phyloP scores from a whole-genome alignment of 2,329 filamentous ascomycete species.

The Dactylellina drechsleri region DNA sequence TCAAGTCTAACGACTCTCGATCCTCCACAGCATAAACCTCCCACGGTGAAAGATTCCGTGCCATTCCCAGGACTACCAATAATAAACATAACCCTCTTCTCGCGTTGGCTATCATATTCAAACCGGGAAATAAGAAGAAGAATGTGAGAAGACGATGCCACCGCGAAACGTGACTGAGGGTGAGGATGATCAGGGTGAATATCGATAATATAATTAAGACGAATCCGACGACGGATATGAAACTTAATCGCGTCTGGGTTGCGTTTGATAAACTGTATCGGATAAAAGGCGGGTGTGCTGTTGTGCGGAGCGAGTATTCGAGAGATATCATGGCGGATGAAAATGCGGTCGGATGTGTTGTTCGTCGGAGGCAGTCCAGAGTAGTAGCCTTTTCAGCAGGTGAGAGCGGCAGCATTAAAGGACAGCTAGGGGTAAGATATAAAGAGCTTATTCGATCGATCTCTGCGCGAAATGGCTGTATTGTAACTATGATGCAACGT shows the following conservation, averaged over 20 bases:
- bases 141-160: conserved; percentile 33
- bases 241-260: conserved; percentile 42
- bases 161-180: conserved; percentile 26
- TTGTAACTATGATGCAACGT: conserved; percentile 53
- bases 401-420: conserved; percentile 56
- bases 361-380: conserved; percentile 56
- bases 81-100: conserved; percentile 42
- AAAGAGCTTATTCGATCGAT: conserved; percentile 55
- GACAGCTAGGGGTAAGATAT: conserved; percentile 55
- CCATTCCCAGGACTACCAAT: conserved; percentile 38
- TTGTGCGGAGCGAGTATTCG: conserved; percentile 55
- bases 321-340: conserved; percentile 44
- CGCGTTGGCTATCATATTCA: conserved; percentile 48
- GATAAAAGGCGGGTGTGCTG: conserved; percentile 57
- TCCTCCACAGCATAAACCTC: conserved; percentile 50
- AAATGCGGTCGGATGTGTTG: conserved; percentile 57
- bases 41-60: conserved; percentile 44
- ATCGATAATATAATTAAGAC: conserved; percentile 27
- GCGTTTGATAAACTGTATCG: conserved; percentile 44
- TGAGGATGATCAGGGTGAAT: conserved; percentile 31
- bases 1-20: conserved; percentile 13
- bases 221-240: conserved; percentile 34
- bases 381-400: conserved; percentile 53
- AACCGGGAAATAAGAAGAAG: conserved; percentile 30
- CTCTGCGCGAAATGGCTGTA: conserved; percentile 58